Conservation (phyloP, 2,329 filamentous ascomycete genomes). For the Ramularia endophylla region DNA sequence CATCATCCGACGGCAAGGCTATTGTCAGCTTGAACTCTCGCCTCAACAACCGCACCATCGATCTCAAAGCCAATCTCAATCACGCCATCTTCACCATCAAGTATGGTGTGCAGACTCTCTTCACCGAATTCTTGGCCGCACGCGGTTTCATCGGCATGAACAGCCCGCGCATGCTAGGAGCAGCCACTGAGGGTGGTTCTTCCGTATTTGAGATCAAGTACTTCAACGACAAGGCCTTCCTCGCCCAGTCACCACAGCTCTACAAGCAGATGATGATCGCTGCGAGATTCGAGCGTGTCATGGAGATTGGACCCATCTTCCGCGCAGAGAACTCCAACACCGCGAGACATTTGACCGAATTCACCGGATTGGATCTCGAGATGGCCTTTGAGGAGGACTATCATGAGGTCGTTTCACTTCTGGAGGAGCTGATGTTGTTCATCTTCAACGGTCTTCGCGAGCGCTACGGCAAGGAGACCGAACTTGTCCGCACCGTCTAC, state of each 20-base stretch:
- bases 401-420: slow-evolving; percentile 64
- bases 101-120: slow-evolving; percentile 61
- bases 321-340: slow-evolving; percentile 83
- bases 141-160: slow-evolving; percentile 78
- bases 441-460: slow-evolving; percentile 71
- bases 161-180: slow-evolving; percentile 81
- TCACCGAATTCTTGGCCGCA: slow-evolving; percentile 70
- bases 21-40: slow-evolving; percentile 77
- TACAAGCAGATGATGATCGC: slow-evolving; percentile 87
- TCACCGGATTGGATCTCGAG: slow-evolving; percentile 82
- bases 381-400: slow-evolving; percentile 82
- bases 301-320: slow-evolving; percentile 75
- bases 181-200: slow-evolving; percentile 85
- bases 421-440: slow-evolving; percentile 68
- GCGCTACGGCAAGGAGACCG: slow-evolving; percentile 65
- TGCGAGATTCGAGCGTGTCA: slow-evolving; percentile 69
- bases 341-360: slow-evolving; percentile 79
- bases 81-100: slow-evolving; percentile 76
- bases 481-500: slow-evolving; percentile 66
- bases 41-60: slow-evolving; percentile 86
- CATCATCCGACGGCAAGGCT: slow-evolving; percentile 49
- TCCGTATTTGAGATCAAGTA: slow-evolving; percentile 90
- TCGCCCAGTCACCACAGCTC: slow-evolving; percentile 77
- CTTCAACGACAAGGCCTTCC: slow-evolving; percentile 75
- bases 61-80: slow-evolving; percentile 85